These are phyloP conservation scores for Sapria himalayana DNA, from an alignment of 345 rosid genomes.

Conservation along the genomic window DNA sequence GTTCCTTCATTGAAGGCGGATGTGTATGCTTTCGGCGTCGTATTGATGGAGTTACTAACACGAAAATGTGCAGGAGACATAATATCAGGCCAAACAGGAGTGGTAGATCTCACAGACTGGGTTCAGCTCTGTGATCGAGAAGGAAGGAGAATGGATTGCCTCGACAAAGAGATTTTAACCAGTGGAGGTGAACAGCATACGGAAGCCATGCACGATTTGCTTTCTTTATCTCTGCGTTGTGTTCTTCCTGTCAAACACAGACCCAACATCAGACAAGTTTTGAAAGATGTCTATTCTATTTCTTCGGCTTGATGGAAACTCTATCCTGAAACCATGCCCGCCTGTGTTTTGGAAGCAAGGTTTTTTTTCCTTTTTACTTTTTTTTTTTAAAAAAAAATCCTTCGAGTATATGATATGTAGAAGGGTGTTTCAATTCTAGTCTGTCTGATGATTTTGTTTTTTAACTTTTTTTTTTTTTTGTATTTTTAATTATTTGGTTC, in stretches of 20 bases:
- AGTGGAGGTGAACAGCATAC: constrained; percentile 63
- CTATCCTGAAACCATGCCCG: too few species aligned
- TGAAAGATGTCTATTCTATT: constrained; percentile 43
- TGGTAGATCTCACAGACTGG: constrained; percentile 83
- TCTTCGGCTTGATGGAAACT: constrained; percentile 44
- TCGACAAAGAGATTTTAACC: constrained; percentile 79
- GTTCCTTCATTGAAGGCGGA: constrained; percentile 54
- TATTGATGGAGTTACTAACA: constrained; percentile 74
- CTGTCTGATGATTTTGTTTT: constrained; percentile 8
- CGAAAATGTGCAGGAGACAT: constrained; percentile 84
- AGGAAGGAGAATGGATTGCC: constrained; percentile 78
- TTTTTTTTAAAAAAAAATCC: too few species aligned
- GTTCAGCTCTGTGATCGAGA: constrained; percentile 63
- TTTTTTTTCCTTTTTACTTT: constrained; percentile 18
- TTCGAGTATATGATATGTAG: too few species aligned
- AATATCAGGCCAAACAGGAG: constrained; percentile 88
- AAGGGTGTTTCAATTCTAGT: constrained; percentile 22
- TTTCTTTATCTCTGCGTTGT: constrained; percentile 56
- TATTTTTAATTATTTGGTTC: constrained; percentile 16
- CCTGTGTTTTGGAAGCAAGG: constrained; percentile 34
- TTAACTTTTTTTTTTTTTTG: constrained; percentile 4
- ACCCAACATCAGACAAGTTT: constrained; percentile 85
- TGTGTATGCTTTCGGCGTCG: constrained; percentile 74
- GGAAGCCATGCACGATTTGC: constrained; percentile 76
- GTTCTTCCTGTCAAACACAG: constrained; percentile 69